Evolutionary conservation across 2,329 filamentous ascomycete species (phyloP).

Genomic region (Ceratocystis huliohia): DNA sequence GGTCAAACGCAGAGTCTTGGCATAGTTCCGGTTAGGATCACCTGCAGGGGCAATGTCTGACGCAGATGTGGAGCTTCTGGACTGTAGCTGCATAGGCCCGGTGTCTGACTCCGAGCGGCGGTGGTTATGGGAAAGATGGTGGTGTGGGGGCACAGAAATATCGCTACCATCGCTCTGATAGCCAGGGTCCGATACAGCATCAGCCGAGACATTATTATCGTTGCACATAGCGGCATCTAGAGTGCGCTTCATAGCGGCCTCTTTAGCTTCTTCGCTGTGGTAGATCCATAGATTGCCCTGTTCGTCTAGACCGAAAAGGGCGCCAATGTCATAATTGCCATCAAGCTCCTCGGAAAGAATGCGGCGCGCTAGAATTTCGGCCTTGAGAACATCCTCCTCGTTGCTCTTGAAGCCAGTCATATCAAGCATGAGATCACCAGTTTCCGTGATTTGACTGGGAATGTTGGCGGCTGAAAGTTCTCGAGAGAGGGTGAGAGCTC

Average conservation of each 20-base stretch:
- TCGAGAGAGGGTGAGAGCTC: constrained; percentile 73
- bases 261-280: constrained; percentile 90
- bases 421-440: constrained; percentile 90
- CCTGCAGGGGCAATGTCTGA: constrained; percentile 51
- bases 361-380: constrained; percentile 85
- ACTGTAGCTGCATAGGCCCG: constrained; percentile 39
- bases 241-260: constrained; percentile 61
- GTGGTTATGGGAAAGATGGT: constrained; percentile 31
- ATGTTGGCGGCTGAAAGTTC: constrained; percentile 86
- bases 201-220: constrained; percentile 46
- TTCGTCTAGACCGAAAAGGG: constrained; percentile 87
- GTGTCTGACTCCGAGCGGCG: constrained; percentile 55
- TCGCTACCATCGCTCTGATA: constrained; percentile 85
- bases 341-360: constrained; percentile 87
- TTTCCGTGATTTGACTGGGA: constrained; percentile 80
- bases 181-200: constrained; percentile 81
- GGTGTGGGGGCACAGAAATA: constrained; percentile 24
- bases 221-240: constrained; percentile 39
- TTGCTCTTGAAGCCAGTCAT: constrained; percentile 95
- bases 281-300: constrained; percentile 99
- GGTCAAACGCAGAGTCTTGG: constrained; percentile 88
- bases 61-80: constrained; percentile 35
- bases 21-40: constrained; percentile 76
- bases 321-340: constrained; percentile 90
- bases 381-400: constrained; percentile 80